Conservation (phyloP, 1,284 basidiomycete genomes). For the Pisolithus thermaeus region DNA sequence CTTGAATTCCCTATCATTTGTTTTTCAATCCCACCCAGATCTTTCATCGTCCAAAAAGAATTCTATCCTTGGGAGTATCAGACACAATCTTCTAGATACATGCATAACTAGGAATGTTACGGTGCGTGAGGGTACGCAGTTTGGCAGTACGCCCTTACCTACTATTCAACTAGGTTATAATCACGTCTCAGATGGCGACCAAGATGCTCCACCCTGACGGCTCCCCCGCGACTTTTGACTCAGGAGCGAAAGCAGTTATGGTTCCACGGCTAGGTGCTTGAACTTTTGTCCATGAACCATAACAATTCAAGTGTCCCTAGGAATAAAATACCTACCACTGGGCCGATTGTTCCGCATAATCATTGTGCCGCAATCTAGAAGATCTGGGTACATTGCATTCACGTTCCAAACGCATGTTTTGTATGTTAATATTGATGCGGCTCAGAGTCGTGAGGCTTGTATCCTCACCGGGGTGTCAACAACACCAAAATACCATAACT, state of each 20-base stretch:
- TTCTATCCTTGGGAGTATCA: slow-evolving; percentile 45
- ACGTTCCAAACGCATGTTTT: slow-evolving; percentile 8
- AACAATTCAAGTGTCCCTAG: slow-evolving; percentile 18
- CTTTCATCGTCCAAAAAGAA: slow-evolving; percentile 34
- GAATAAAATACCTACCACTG: slow-evolving; percentile 29
- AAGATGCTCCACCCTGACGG: slow-evolving; percentile 61
- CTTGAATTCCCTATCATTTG: slow-evolving; percentile 60
- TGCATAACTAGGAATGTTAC: slow-evolving; percentile 47
- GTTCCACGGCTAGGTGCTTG: slow-evolving; percentile 53
- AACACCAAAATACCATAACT: slow-evolving; percentile 6
- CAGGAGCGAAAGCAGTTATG: slow-evolving; percentile 55
- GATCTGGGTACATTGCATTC: slow-evolving; percentile 25
- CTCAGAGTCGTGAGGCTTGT: slow-evolving; percentile 26
- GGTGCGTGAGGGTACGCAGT: slow-evolving; percentile 30
- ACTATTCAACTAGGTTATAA: slow-evolving; percentile 42
- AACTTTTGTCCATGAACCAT: slow-evolving; percentile 7
- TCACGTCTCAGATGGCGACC: slow-evolving; percentile 64
- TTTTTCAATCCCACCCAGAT: slow-evolving; percentile 47
- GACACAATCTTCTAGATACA: slow-evolving; percentile 44
- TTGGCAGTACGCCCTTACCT: slow-evolving; percentile 1
- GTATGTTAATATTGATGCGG: slow-evolving; percentile 9
- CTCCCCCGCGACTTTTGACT: slow-evolving; percentile 54
- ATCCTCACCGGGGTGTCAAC: slow-evolving; percentile 22
- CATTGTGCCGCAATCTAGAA: slow-evolving; percentile 24
- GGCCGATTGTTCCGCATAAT: slow-evolving; percentile 29